A percentile compares a stretch with the other conserved stretches of the same genome.
Conservation (phyloP, 805 yeast genomes). For the Myxozyma geophila region DNA sequence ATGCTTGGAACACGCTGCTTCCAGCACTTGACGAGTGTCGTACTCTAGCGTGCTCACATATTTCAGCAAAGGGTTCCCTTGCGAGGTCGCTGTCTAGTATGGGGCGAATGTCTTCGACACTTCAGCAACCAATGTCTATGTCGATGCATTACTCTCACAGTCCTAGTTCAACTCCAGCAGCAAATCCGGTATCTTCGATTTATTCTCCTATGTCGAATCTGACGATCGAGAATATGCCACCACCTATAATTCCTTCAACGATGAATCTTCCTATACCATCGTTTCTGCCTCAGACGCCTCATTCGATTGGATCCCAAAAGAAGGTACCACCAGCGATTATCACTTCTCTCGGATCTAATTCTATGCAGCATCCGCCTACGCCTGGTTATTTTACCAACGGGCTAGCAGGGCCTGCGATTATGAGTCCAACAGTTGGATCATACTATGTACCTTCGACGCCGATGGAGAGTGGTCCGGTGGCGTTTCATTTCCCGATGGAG, state of each 20-base stretch:
- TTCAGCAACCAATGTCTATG: neutral
- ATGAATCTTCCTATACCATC: slow-evolving; percentile 24
- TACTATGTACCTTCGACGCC: slow-evolving; percentile 25
- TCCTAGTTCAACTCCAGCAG: neutral
- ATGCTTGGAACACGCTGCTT: slow-evolving; percentile 59
- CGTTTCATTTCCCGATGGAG: slow-evolving; percentile 32
- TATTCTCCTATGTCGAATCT: neutral
- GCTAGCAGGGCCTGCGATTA: slow-evolving; percentile 4
- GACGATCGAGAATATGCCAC: slow-evolving; percentile 16
- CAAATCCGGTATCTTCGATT: slow-evolving; percentile 1
- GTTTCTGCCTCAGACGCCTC: slow-evolving; percentile 15
- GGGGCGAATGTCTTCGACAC: neutral
- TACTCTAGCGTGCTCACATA: slow-evolving; percentile 1
- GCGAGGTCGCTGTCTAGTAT: neutral
- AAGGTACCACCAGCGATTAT: slow-evolving; percentile 18
- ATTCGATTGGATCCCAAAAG: slow-evolving; percentile 9
- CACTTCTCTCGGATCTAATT: slow-evolving; percentile 5
- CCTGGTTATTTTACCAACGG: slow-evolving; percentile 24
- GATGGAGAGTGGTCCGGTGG: slow-evolving; percentile 21
- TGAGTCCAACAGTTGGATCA: slow-evolving; percentile 11
- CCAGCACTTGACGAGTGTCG: slow-evolving; percentile 40
- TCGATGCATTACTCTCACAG: neutral
- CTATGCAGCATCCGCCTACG: slow-evolving; percentile 13
- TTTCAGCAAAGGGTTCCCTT: neutral
- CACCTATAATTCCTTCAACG: slow-evolving; percentile 17